Evolutionary conservation across 2,329 filamentous ascomycete species (phyloP).

Genomic region (Magnaporthales sp.): DNA sequence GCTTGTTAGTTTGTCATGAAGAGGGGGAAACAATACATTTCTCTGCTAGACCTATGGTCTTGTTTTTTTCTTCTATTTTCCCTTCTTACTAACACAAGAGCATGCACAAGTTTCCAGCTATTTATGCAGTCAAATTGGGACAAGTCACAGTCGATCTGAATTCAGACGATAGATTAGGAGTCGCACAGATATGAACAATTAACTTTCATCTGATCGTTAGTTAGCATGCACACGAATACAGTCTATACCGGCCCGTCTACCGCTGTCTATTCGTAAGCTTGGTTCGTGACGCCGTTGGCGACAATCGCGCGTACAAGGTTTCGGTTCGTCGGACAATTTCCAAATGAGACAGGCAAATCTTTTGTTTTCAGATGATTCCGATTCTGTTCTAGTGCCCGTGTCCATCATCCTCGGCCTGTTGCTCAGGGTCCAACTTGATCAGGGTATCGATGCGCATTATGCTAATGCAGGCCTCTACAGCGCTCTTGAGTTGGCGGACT

Average conservation of each 20-base stretch:
- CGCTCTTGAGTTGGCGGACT: slow-evolving; percentile 94
- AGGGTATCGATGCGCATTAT: slow-evolving; percentile 99
- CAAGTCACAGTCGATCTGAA: not conserved
- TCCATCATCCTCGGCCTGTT: slow-evolving; percentile 68
- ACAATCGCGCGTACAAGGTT: not conserved
- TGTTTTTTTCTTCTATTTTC: no score
- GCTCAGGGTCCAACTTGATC: slow-evolving; percentile 94
- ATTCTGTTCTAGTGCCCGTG: slow-evolving; percentile 61
- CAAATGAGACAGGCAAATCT: not conserved
- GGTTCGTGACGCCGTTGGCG: not conserved
- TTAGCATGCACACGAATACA: not conserved
- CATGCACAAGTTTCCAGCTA: not conserved
- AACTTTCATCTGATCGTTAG: not conserved
- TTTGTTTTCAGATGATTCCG: not conserved
- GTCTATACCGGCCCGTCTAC: not conserved
- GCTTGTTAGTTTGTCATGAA: not conserved
- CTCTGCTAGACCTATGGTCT: no score
- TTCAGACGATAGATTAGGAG: not conserved
- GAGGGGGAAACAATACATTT: not conserved
- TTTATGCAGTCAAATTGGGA: not conserved
- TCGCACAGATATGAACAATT: not conserved
- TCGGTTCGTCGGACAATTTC: not conserved
- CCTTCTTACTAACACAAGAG: not conserved
- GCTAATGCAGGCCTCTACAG: slow-evolving; percentile 95
- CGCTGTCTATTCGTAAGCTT: not conserved